Base-by-base conservation (phyloP, 2,329 filamentous ascomycete genomes). In the Pyricularia sp. region DNA sequence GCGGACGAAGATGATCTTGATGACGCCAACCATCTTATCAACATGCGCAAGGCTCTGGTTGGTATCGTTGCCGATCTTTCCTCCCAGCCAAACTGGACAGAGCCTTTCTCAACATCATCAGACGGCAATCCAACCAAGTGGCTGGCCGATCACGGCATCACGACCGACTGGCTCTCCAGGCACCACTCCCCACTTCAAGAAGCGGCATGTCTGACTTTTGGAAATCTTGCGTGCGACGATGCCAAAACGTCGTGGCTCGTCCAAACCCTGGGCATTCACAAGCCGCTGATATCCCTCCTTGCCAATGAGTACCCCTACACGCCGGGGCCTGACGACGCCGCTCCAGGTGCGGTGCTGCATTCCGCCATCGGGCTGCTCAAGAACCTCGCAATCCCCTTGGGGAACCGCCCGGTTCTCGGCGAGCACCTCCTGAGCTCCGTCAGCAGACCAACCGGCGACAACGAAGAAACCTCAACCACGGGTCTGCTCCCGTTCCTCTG, bases 151-250 rank as follows among this genome's bases (percentile, higher is more conserved):
- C 60, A 30, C 60, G 33, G 4, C n/a, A 13, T 62, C 31, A 16
- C 35, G 9, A 26, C n/a, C 3, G 30, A n/a, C 49, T 64, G 62
- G 62, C 62, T 64, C 7, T n/a, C 10, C 7, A 22, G 2, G 7
- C 22, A 44, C n/a, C 62, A 30, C 62, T 64, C 62, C 19, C 62
- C 35, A 6, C 64, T 65, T 3, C 62, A 82, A 71, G 78, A 82
- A 2, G 82, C 83, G 4, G 84, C 83, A 1, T 88, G 84, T 67
- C 78, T 88, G 3, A 79, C 82, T 19, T 75, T 88, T 2, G 85
- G 85, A 44, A 88, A 88, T 70, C 73, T 88, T 49, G 81, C 82
- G 6, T 82, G 85, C 53, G 84, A 81, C 1, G 85, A 88, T 68
- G 78, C 77, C 57, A 73, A 78, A 2, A 84, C 82, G 66, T 73